A percentile compares a stretch with the other conserved stretches of the same genome.
These are phyloP conservation scores for Medicago arabica DNA, from an alignment of 306 rosid species.

Conservation along the genomic window DNA sequence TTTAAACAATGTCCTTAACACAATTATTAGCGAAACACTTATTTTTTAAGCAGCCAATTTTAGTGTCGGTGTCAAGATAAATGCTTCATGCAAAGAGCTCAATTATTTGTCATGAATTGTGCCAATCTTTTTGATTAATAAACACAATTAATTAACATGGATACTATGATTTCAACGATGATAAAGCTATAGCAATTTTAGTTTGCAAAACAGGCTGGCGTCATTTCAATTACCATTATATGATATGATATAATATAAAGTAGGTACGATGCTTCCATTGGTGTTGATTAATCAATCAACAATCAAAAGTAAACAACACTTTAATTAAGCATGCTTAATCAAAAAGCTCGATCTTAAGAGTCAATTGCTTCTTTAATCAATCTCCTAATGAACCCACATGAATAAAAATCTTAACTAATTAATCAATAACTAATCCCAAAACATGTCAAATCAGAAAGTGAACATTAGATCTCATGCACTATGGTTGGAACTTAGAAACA, in stretches of 20 bases:
- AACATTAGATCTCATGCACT: slow-evolving; percentile 61
- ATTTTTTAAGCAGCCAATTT: no score
- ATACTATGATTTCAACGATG: slow-evolving; percentile 40
- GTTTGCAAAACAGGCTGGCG: slow-evolving; percentile 29
- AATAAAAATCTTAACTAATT: slow-evolving; percentile 40
- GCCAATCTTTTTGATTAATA: neutral
- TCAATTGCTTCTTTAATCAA: slow-evolving; percentile 57
- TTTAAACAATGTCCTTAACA: no score
- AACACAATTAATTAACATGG: neutral
- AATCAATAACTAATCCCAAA: slow-evolving; percentile 44
- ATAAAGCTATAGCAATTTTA: neutral
- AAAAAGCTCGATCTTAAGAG: slow-evolving; percentile 39
- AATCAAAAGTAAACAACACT: slow-evolving; percentile 11
- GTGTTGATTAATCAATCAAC: slow-evolving; percentile 34
- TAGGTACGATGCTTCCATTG: slow-evolving; percentile 35
- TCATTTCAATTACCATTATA: slow-evolving; percentile 17
- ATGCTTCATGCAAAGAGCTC: neutral
- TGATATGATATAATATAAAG: slow-evolving; percentile 30
- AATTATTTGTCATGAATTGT: neutral
- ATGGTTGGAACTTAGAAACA: slow-evolving; percentile 39
- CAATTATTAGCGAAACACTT: no score
- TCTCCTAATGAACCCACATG: slow-evolving; percentile 29
- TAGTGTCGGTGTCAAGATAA: neutral
- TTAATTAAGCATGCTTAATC: slow-evolving; percentile 43
- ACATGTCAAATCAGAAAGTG: slow-evolving; percentile 67